Conservation (phyloP, 1,284 basidiomycete genomes). For the Trichosporon inkin region DNA sequence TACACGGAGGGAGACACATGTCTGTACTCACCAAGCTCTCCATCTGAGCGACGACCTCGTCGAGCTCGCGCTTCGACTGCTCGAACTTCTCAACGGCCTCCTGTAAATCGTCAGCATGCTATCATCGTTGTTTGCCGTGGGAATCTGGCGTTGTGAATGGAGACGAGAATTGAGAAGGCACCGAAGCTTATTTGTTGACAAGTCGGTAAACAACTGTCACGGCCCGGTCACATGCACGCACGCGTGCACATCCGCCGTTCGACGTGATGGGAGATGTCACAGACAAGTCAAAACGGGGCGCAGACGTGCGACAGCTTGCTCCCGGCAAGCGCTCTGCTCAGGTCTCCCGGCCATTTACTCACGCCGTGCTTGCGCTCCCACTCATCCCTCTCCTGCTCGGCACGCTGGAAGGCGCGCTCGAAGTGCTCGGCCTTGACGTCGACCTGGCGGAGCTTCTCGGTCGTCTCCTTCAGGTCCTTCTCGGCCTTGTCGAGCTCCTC, state of each 20-base stretch:
- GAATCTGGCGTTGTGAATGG: neutral
- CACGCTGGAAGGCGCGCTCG: constrained; percentile 81
- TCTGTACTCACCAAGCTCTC: constrained; percentile 58
- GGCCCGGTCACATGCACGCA: neutral
- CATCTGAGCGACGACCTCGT: constrained; percentile 80
- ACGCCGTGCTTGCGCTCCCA: constrained; percentile 97
- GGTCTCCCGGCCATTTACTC: constrained; percentile 16
- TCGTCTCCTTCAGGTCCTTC: constrained; percentile 94
- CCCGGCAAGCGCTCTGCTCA: no score
- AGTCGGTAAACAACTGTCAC: neutral
- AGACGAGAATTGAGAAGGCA: neutral
- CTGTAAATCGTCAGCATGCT: constrained; percentile 52
- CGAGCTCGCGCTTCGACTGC: constrained; percentile 75
- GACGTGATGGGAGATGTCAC: neutral
- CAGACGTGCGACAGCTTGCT: no score
- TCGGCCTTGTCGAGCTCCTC: constrained; percentile 93
- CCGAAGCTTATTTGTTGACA: neutral
- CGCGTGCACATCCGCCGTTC: neutral
- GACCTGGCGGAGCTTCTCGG: constrained; percentile 95
- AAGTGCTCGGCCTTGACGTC: constrained; percentile 99
- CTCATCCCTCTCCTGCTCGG: constrained; percentile 84
- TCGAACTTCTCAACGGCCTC: constrained; percentile 71
- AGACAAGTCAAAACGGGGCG: no score
- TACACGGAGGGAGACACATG: neutral
- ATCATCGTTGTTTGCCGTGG: neutral